Percentiles rank a stretch among this genome's conserved stretches.
These are phyloP conservation scores for Fusarium fracticaudum DNA, from an alignment of 2,329 filamentous ascomycete genomes.

Conservation along the genomic window DNA sequence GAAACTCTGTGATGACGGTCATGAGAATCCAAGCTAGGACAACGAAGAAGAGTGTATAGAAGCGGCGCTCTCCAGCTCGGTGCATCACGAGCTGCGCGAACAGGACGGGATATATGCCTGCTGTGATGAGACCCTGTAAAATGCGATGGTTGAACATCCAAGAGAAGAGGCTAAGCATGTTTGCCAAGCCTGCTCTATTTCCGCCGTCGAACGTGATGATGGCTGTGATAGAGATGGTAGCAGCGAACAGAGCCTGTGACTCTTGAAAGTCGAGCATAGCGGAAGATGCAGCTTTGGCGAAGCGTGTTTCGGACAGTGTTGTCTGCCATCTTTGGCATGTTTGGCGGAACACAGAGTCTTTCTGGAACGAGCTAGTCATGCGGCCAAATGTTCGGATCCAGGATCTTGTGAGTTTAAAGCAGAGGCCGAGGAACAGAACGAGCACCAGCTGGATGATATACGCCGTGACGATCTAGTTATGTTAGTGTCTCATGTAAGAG, in stretches of 20 bases:
- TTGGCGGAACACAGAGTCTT: fast-evolving
- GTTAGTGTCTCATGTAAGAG: fast-evolving
- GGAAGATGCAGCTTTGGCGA: not conserved
- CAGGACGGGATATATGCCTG: not conserved
- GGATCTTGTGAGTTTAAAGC: not conserved
- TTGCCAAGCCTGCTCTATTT: not conserved
- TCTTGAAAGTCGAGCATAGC: not conserved
- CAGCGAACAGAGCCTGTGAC: not conserved
- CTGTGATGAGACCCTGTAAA: not conserved
- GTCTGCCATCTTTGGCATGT: not conserved
- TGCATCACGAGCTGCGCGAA: not conserved
- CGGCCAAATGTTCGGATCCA: not conserved
- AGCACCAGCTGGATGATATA: not conserved
- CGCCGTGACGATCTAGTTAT: not conserved
- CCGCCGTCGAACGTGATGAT: not conserved
- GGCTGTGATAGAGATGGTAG: not conserved
- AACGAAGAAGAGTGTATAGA: not conserved
- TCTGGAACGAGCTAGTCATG: not conserved
- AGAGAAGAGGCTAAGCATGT: not conserved
- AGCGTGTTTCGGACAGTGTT: not conserved
- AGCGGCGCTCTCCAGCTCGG: not conserved
- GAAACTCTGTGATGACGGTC: not conserved
- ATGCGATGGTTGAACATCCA: slow-evolving; percentile 1
- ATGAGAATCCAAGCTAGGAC: not conserved
- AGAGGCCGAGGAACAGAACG: not conserved